Percentiles rank a stretch among this genome's conserved stretches.
phyloP scores from a whole-genome alignment of 2,329 filamentous ascomycete species.

The Xylaria sp. region DNA sequence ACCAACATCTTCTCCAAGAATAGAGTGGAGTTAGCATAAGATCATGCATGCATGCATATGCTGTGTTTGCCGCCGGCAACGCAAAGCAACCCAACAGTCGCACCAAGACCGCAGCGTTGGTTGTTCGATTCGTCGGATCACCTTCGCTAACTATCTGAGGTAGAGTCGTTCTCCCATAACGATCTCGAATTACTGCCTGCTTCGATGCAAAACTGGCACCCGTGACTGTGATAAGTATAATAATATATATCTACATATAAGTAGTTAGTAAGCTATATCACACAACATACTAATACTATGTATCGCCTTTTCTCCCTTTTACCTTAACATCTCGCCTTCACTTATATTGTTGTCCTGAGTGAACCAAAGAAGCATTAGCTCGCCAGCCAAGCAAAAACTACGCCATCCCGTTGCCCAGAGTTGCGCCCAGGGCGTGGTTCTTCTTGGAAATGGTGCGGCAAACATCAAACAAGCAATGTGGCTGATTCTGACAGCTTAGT shows the following conservation, averaged over 20 bases:
- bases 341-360: background rate
- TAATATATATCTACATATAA: no score
- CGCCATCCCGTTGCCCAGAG: constrained; percentile 23
- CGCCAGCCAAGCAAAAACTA: constrained; percentile 7
- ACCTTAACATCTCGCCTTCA: background rate
- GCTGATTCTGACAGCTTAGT: background rate
- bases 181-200: background rate
- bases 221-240: background rate
- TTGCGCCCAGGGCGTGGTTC: background rate
- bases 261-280: constrained; percentile 13
- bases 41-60: constrained; percentile 8
- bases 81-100: constrained; percentile 3
- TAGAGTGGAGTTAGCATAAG: constrained; percentile 1
- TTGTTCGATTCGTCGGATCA: constrained; percentile 12
- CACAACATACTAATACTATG: background rate
- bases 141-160: background rate
- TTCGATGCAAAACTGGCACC: constrained; percentile 5
- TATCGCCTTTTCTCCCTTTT: background rate
- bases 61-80: constrained; percentile 31
- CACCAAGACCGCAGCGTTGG: background rate
- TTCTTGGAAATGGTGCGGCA: constrained; percentile 2
- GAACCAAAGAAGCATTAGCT: background rate
- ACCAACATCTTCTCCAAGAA: constrained; percentile 12
- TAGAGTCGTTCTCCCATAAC: background rate
- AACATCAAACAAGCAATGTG: background rate